Evolutionary conservation across 805 yeast species (phyloP), one percentile per base, ranked within the genome.

Genomic region (Myxozyma neglecta): DNA sequence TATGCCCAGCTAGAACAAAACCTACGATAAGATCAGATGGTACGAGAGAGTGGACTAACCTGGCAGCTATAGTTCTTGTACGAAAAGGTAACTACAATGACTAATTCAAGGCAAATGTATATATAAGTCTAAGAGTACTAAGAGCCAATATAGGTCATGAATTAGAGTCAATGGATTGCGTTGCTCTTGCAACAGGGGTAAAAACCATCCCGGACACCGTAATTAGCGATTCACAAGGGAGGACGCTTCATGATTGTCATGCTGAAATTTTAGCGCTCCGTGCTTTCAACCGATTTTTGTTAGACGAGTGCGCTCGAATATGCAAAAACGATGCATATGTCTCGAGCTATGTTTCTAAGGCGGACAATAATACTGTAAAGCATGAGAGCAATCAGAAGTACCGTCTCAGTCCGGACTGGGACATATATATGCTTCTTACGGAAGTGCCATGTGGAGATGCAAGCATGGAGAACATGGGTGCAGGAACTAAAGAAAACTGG

Each of bases 371-470:
- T 9, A 29, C 18, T 20, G 18, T 20, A 16, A 50, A 9, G n/a
- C 46, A 29, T n/a, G 14, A 36, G 35, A 7, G 44, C 24, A 14
- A 53, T 62, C 29, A 7, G 68, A 50, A 69, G 58, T 84, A 68
- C 61, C 61, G 43, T 32, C 54, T 83, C 53, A 80, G 74, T 47
- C 55, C 65, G 0, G 76, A 74, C 2, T 72, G 82, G 49, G 70
- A 77, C 53, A 73, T 90, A 57, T 86, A 85, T 0, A 71, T 90
- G 65, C 86, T 83, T 63, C 76, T 88, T 6, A 84, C 92, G 10
- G 94, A 88, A 64, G 78, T 86, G 0, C 97, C 97, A 0, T 92
- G 98, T 76, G 98, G 98, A 0, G 97, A 92, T 72, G 85, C 89
- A 0, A 87, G 96, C 6, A 82, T 90, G 84, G 80, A 79, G 36